Evolutionary conservation across 306 rosid species (phyloP), one percentile per base, ranked within the genome.

Genomic region (Cicer pinnatifidum): DNA sequence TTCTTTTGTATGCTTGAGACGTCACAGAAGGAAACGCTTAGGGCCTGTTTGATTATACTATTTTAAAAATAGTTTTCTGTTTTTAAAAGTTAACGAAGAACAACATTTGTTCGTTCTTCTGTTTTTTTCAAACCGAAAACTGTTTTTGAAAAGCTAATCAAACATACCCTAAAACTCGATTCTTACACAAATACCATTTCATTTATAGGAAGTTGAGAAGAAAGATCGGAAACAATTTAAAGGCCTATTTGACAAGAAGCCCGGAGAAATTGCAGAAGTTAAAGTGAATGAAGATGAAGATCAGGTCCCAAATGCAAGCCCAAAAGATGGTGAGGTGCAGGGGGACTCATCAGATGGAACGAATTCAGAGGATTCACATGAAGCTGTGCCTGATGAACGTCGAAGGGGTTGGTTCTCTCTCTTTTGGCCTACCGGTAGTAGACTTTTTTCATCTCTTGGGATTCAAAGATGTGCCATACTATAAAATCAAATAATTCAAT

Each of bases 191-290:
- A 59, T 64, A 67, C 76, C 17, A 60, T 61, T 78, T 82, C 28
- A 69, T 75, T 61, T 72, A 60, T 82, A 91, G 97, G 99, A 88
- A 74, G 81, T 84, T 40, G 97, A 89, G 85, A 88, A 67, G 79
- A 88, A 84, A 78, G 96, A 83, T 61, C 82, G 91, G 82, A 94
- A 82, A 82, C 96, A 94, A 70, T 91, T 94, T 69, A 91, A 86
- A 84, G 97, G 97, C 67, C 90, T 91, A 44, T 94, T 94, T 45
- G 97, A 91, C 86, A 94, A 90, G 84, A 94, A 87, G 75, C 99
- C 99, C 2, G 97, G 97, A 69, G 93, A 94, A 82, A 94, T 94
- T 52, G 68, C 97, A 1, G 90, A 87, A 41, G 96, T 19, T 52
- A 84, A 85, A 35, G 73, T 71, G 6, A 85, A 80, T 45, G 87